Evolutionary conservation across 192 early-diverging fungal genomes (phyloP), one percentile per base, ranked within the genome.

Genomic region (Allomyces macrogynus): DNA sequence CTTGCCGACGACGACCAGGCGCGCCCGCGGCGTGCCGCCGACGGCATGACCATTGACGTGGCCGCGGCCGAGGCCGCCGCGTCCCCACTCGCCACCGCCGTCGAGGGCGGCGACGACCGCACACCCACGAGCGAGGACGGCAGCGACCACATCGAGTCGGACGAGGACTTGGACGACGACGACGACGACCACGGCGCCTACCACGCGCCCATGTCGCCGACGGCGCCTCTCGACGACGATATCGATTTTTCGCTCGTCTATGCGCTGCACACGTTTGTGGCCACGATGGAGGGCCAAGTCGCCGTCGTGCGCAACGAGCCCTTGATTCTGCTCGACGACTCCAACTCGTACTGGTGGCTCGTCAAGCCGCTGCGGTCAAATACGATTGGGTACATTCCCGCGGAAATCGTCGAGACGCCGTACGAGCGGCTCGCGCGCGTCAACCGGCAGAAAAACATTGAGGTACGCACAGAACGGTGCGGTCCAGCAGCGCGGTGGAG

Each of bases 381-480:
- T 0, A 76, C 84, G 70, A 84, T 92, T 73, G 89, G 89, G 12
- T 92, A 92, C 70, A 88, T 92, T 62, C 89, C 89, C 23, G 89
- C 89, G 3, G 89, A 92, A 69, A 89, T 32, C 61, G 11, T 74
- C 43, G 70, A 84, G 82, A 90, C 87, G 4, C 89, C 89, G 0
- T 85, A 75, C 70, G 89, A 91, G 67, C 78, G 86, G 27, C 66
- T 91, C 44, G 89, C 87, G 12, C 77, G 89, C 43, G 70, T 91
- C 23, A 89, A 91, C 70, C 86, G 86, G 67, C 76, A 79, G 65
- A 70, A 79, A 27, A 90, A 90, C 74, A 81, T 90, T 4, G 76
- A 57, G 49, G 49, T 57, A 57, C 20, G 12, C 32, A 40, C 32
- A 40, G 32, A 8, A 7, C 32, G 32, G 32, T 40, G 32, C 32